Evolutionary conservation across 2,329 filamentous ascomycete genomes (phyloP).

Genomic region (Rhinocladiella similis): DNA sequence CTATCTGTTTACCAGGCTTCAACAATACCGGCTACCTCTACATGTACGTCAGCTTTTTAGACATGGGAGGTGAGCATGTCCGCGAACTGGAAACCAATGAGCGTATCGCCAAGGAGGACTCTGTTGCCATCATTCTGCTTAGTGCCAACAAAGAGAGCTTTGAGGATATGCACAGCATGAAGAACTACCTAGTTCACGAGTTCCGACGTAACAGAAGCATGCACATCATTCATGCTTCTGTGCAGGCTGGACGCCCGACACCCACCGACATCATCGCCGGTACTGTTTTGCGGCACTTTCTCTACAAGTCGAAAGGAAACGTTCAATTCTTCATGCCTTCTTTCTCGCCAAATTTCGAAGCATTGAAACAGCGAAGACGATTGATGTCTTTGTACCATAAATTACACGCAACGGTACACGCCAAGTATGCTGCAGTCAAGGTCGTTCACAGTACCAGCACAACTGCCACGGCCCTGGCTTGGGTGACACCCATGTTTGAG

Average conservation of each 20-base stretch:
- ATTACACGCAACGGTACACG: slow-evolving; percentile 81
- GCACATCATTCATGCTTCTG: slow-evolving; percentile 70
- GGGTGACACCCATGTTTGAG: slow-evolving; percentile 89
- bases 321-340: slow-evolving; percentile 95
- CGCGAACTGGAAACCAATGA: slow-evolving; percentile 42
- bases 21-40: slow-evolving; percentile 96
- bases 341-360: slow-evolving; percentile 66
- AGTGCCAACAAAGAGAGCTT: slow-evolving; percentile 92
- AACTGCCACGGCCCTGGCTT: slow-evolving; percentile 78
- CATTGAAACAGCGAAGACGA: slow-evolving; percentile 36
- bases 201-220: slow-evolving; percentile 75
- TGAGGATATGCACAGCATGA: slow-evolving; percentile 77
- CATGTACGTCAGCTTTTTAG: slow-evolving; percentile 98
- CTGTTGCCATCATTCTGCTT: slow-evolving; percentile 87
- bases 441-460: slow-evolving; percentile 73
- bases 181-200: slow-evolving; percentile 64
- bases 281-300: slow-evolving; percentile 80
- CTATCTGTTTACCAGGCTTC: slow-evolving; percentile 91
- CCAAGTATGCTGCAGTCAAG: slow-evolving; percentile 79
- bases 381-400: slow-evolving; percentile 82
- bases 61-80: slow-evolving; percentile 55
- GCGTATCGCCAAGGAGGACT: slow-evolving; percentile 58
- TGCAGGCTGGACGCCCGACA: slow-evolving; percentile 68
- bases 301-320: slow-evolving; percentile 92
- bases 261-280: slow-evolving; percentile 77